Conservation (phyloP, 768 basidiomycete species). For the Kwoniella shandongensis region DNA sequence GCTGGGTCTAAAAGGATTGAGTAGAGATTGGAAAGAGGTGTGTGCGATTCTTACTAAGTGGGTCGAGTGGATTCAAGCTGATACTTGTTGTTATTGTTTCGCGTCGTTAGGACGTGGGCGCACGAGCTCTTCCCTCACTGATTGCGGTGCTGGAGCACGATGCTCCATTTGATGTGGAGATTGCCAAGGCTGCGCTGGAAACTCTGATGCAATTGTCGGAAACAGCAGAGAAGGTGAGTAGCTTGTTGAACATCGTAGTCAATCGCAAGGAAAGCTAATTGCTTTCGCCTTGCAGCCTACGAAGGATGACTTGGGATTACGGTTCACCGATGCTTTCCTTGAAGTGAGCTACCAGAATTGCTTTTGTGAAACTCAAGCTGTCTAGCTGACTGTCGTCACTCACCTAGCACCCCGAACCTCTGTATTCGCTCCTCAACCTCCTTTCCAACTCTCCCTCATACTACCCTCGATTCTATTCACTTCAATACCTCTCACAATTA, state of each 20-base stretch:
- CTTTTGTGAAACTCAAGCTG: neutral
- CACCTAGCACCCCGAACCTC: conserved; percentile 60
- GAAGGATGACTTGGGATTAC: conserved; percentile 72
- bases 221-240: conserved; percentile 57
- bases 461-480: conserved; percentile 77
- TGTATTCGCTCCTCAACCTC: conserved; percentile 73
- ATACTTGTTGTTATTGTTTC: conserved; percentile 1
- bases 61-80: neutral
- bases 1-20: conserved; percentile 87
- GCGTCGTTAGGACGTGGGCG: conserved; percentile 80
- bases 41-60: conserved; percentile 4
- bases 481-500: conserved; percentile 77
- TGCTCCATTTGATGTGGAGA: conserved; percentile 85
- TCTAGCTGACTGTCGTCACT: conserved; percentile 5
- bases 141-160: conserved; percentile 80
- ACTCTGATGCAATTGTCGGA: conserved; percentile 84
- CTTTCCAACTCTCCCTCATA: conserved; percentile 71
- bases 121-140: conserved; percentile 71
- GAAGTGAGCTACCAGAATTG: conserved; percentile 50
- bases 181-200: conserved; percentile 88
- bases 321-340: conserved; percentile 78
- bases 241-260: neutral
- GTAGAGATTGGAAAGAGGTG: conserved; percentile 78
- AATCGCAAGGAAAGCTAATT: conserved; percentile 2
- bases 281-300: conserved; percentile 36